A percentile compares a stretch with the other conserved stretches of the same genome.
Conservation (phyloP, 768 basidiomycete species). For the Psilocybe tampanensis region DNA sequence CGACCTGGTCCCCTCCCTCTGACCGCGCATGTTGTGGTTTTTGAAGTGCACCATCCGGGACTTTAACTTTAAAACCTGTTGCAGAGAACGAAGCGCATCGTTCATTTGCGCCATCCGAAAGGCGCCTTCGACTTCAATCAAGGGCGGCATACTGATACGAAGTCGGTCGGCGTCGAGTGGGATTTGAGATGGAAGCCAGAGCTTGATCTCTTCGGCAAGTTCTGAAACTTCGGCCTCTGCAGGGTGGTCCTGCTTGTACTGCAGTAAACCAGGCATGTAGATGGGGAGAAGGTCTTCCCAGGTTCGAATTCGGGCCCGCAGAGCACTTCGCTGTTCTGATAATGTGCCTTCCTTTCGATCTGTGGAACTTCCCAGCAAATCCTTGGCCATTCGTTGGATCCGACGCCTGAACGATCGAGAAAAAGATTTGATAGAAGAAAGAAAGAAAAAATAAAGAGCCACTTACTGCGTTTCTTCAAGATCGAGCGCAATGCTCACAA, state of each 20-base stretch:
- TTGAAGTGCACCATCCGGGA: constrained; percentile 21
- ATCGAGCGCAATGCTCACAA: constrained; percentile 17
- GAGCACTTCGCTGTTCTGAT: constrained; percentile 7
- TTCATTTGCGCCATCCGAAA: constrained; percentile 22
- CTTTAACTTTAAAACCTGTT: constrained; percentile 20
- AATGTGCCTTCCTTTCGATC: constrained; percentile 2
- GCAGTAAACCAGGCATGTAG: constrained; percentile 16
- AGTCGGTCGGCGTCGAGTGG: neutral
- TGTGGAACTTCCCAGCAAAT: neutral
- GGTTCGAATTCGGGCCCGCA: constrained; percentile 1
- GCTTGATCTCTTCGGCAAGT: neutral
- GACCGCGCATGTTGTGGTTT: constrained; percentile 23
- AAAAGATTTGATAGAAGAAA: neutral
- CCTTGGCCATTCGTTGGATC: neutral
- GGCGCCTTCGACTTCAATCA: constrained; percentile 19
- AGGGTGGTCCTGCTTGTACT: constrained; percentile 3
- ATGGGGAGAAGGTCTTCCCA: constrained; percentile 13
- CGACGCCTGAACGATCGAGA: neutral
- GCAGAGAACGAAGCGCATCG: constrained; percentile 19
- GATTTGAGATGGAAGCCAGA: constrained; percentile 11
- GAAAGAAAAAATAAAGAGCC: neutral
- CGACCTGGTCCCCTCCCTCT: constrained; percentile 22
- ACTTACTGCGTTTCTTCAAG: constrained; percentile 22
- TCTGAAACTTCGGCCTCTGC: neutral
- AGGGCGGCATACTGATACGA: neutral